phyloP scores from a whole-genome alignment of 495 filamentous ascomycete genomes.

The Penicillium cosmopolitanum region DNA sequence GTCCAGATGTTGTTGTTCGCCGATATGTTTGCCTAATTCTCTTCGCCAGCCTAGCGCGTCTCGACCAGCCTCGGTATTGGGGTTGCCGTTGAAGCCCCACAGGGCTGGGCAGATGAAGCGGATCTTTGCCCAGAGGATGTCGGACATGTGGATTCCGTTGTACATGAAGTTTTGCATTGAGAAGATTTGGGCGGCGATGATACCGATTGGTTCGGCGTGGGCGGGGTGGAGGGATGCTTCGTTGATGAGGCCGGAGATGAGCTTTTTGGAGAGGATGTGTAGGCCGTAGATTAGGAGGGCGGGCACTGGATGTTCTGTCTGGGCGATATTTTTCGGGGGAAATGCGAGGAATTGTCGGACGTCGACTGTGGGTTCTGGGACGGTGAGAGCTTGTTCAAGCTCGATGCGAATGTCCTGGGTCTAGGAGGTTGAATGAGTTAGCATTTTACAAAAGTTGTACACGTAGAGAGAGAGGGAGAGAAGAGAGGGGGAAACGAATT shows the following conservation, averaged over 20 bases:
- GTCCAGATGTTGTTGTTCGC: conserved; percentile 71
- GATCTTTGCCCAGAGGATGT: conserved; percentile 88
- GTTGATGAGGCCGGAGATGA: conserved; percentile 73
- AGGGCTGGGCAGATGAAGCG: conserved; percentile 80
- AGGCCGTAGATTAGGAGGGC: conserved; percentile 79
- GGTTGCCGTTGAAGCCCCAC: conserved; percentile 79
- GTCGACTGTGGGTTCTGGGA: conserved; percentile 62
- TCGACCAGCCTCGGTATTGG: conserved; percentile 71
- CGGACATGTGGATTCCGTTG: conserved; percentile 73
- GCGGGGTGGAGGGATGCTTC: conserved; percentile 72
- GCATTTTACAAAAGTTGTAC: conserved; percentile 4
- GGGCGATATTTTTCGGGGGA: conserved; percentile 56
- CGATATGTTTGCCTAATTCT: conserved; percentile 56
- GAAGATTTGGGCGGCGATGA: conserved; percentile 75
- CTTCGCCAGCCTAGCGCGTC: conserved; percentile 74
- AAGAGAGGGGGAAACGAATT: background rate
- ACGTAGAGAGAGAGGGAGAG: background rate
- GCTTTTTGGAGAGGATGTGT: conserved; percentile 78
- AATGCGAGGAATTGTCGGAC: conserved; percentile 67
- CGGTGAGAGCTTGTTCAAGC: conserved; percentile 47
- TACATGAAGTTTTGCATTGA: conserved; percentile 66
- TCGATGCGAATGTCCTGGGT: conserved; percentile 50
- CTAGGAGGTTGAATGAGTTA: conserved; percentile 28
- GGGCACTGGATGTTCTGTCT: conserved; percentile 60
- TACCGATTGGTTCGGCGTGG: conserved; percentile 81